These are phyloP conservation scores for Wickerhamomyces sydowiorum DNA, from an alignment of 805 yeast genomes.

Conservation along the genomic window DNA sequence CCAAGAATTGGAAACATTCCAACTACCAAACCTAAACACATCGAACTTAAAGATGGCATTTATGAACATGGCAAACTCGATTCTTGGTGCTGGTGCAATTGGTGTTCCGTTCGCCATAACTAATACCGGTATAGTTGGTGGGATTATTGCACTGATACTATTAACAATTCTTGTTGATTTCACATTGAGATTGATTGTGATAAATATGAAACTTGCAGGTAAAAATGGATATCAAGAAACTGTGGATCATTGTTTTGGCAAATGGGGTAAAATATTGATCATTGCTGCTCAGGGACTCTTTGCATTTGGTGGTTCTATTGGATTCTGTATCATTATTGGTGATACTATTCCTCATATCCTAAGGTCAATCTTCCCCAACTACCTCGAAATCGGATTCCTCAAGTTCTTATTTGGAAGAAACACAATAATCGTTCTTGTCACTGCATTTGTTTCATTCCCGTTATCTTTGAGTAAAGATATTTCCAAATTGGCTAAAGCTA, in stretches of 20 bases:
- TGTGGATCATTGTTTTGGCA: slow-evolving; percentile 74
- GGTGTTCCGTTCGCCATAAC: slow-evolving; percentile 88
- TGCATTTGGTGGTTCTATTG: slow-evolving; percentile 93
- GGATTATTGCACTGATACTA: slow-evolving; percentile 51
- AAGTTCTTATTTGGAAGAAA: slow-evolving; percentile 60
- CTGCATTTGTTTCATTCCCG: slow-evolving; percentile 75
- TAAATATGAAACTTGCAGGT: slow-evolving; percentile 75
- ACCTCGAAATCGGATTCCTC: slow-evolving; percentile 29
- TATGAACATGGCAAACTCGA: slow-evolving; percentile 95
- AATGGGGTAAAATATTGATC: slow-evolving; percentile 58
- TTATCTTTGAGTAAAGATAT: slow-evolving; percentile 76
- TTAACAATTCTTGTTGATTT: slow-evolving; percentile 79
- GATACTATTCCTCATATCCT: slow-evolving; percentile 92
- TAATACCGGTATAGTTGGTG: slow-evolving; percentile 76
- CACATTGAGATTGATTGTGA: slow-evolving; percentile 76
- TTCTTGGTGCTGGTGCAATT: slow-evolving; percentile 92
- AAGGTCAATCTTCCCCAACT: slow-evolving; percentile 51
- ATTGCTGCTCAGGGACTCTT: slow-evolving; percentile 77
- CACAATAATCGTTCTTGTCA: slow-evolving; percentile 62
- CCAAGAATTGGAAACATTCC: not conserved
- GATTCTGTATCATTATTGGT: slow-evolving; percentile 91
- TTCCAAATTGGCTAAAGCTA: slow-evolving; percentile 79
- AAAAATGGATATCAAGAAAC: slow-evolving; percentile 80
- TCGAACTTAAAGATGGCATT: slow-evolving; percentile 80
- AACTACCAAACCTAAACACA: slow-evolving; percentile 21